Evolutionary conservation across 2,329 filamentous ascomycete genomes (phyloP).

Genomic region (Penicillium sp.): DNA sequence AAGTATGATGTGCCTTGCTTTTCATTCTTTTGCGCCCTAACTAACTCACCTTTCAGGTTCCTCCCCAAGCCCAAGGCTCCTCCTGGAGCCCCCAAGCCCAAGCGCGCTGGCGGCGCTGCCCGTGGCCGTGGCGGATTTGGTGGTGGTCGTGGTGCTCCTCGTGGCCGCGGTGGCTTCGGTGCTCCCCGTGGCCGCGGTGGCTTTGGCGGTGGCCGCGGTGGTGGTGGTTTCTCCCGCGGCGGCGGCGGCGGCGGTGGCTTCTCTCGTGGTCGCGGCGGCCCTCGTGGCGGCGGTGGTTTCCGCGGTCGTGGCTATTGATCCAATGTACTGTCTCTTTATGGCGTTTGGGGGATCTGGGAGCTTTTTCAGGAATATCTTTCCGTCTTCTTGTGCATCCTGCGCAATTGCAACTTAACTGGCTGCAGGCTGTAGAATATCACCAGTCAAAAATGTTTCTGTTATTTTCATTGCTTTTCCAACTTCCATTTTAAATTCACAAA

Average conservation of each 20-base stretch:
- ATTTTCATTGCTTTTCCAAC: neutral
- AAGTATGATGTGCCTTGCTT: conserved; percentile 51
- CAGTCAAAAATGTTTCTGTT: conserved; percentile 29
- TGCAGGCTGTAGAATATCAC: conserved; percentile 33
- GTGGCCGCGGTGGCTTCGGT: conserved; percentile 24
- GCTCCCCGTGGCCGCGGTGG: conserved; percentile 21
- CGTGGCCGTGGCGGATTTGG: conserved; percentile 47
- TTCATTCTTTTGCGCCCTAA: conserved; percentile 13
- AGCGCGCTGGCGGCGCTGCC: conserved; percentile 60
- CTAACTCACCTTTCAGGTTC: conserved; percentile 57
- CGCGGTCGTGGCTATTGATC: conserved; percentile 28
- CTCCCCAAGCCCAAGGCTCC: conserved; percentile 84
- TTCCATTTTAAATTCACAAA: neutral
- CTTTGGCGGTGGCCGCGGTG: conserved; percentile 26
- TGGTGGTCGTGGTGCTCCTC: conserved; percentile 24
- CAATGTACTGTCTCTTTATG: conserved; percentile 41
- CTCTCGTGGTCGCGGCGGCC: conserved; percentile 17
- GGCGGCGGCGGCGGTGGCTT: conserved; percentile 21
- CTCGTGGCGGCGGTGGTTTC: conserved; percentile 21
- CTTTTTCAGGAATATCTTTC: conserved; percentile 39
- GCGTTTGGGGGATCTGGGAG: conserved; percentile 46
- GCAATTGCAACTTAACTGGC: conserved; percentile 32
- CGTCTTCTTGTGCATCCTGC: conserved; percentile 40
- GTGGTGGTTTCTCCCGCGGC: conserved; percentile 21
- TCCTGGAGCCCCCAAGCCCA: conserved; percentile 65